Conservation (phyloP, 331 rosid species). For the Saraca asoca region DNA sequence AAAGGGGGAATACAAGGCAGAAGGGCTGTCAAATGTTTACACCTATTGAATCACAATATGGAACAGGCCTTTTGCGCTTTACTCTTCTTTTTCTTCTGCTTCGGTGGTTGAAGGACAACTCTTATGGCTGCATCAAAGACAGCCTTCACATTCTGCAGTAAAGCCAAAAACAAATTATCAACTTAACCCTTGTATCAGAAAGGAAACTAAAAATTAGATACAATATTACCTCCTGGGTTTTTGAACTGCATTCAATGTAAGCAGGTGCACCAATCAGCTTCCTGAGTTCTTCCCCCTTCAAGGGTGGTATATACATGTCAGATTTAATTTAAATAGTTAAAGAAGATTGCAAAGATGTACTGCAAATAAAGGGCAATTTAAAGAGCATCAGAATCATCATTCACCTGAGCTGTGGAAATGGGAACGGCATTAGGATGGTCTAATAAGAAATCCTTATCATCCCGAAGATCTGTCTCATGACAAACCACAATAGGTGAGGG, state of each 20-base stretch:
- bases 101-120: slow-evolving; percentile 99
- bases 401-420: slow-evolving; percentile 89
- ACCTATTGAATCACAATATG: slow-evolving; percentile 80
- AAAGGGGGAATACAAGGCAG: slow-evolving; percentile 47
- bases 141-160: slow-evolving; percentile 84
- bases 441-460: slow-evolving; percentile 87
- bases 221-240: slow-evolving; percentile 80
- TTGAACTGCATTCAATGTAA: slow-evolving; percentile 97
- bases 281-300: slow-evolving; percentile 97
- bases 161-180: background rate
- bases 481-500: slow-evolving; percentile 35
- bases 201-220: background rate
- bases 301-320: slow-evolving; percentile 29
- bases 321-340: slow-evolving; percentile 6
- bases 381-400: slow-evolving; percentile 18
- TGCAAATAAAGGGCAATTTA: background rate
- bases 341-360: slow-evolving; percentile 4
- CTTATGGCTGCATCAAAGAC: slow-evolving; percentile 98
- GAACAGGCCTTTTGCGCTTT: slow-evolving; percentile 95
- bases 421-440: slow-evolving; percentile 99
- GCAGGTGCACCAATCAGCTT: slow-evolving; percentile 94
- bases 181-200: background rate
- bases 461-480: slow-evolving; percentile 83
- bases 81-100: slow-evolving; percentile 96
- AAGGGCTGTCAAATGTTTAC: slow-evolving; percentile 60